Base-by-base conservation (phyloP, 352 stramenopile species). In the Phytophthora lateralis region DNA sequence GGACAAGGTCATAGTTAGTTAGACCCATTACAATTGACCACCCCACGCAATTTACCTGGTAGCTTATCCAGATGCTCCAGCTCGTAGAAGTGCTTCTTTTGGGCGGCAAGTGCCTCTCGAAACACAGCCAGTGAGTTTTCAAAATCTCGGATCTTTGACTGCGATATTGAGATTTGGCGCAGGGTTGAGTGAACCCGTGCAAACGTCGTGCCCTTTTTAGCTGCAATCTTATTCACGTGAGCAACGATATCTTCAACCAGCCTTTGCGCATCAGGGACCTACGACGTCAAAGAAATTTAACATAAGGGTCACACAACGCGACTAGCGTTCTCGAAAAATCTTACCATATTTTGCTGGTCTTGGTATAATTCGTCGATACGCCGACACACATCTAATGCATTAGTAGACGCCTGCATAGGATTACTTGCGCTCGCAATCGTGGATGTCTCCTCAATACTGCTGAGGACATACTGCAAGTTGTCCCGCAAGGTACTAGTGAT, bases 91-190 rank as follows among this genome's bases (percentile, higher is more conserved):
- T 96, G 84, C 34, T 83, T 85, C 68, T 95, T 94, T 55, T 96
- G 88, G 3, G 73, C 82, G 26, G 59, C 49, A 49, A 93, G 49
- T 14, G 85, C 88, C 42, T 94, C 88, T 32, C 80, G 85, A 44
- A 96, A 88, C 52, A 95, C 87, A 6, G 75, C 71, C 35, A 96
- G 37, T n/a, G 82, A 92, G 52, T 89, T 90, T 48, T 95, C 88
- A 75, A 96, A 96, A 66, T 95, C 88, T n/a, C 86, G 82, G 50
- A 96, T 96, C 54, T 90, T 89, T 5, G 85, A 94, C 66, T 96
- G 88, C n/a, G 71, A 76, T 0, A 80, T 65, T 1, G 88, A 94
- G 35, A 96, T 89, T 61, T 85, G 77, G 10, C 82, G 79, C 54
- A 96, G 32, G 41, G 76, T 82, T 12, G 62, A 66, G 54, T 89